A percentile compares a stretch with the other conserved stretches of the same genome.
These are phyloP conservation scores for Globisporangium echinulatum DNA, from an alignment of 352 stramenopile species.

Conservation along the genomic window DNA sequence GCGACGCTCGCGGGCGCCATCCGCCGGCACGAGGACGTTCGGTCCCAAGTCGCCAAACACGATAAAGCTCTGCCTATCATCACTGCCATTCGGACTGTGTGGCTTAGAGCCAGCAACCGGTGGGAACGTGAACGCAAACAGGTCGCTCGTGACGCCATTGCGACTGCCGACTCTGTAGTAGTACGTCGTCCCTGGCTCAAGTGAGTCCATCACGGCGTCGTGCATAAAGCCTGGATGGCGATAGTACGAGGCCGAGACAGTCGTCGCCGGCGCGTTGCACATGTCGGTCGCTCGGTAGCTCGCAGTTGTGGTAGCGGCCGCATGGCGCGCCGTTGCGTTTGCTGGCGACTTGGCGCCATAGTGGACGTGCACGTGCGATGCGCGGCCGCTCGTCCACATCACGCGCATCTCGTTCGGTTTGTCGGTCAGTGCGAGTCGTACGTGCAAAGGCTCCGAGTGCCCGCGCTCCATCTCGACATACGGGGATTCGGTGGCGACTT, in stretches of 20 bases:
- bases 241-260: slow-evolving; percentile 15
- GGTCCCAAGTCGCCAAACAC: slow-evolving; percentile 28
- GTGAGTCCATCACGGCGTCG: slow-evolving; percentile 19
- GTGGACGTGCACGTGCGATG: slow-evolving; percentile 23
- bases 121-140: slow-evolving; percentile 18
- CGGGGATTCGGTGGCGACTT: slow-evolving; percentile 10
- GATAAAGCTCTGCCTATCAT: slow-evolving; percentile 18
- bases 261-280: slow-evolving; percentile 20
- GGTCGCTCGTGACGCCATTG: slow-evolving; percentile 19
- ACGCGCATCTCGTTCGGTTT: slow-evolving; percentile 36
- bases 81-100: too few relatives aligned
- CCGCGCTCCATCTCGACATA: slow-evolving; percentile 32
- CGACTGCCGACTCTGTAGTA: slow-evolving; percentile 31
- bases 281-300: slow-evolving; percentile 11
- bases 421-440: slow-evolving; percentile 11
- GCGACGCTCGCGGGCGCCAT: background rate
- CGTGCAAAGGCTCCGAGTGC: slow-evolving; percentile 28
- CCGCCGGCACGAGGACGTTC: slow-evolving; percentile 9
- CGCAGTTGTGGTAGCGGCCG: too few relatives aligned
- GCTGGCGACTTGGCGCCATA: slow-evolving; percentile 19
- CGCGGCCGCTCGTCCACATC: slow-evolving; percentile 45
- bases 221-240: slow-evolving; percentile 31
- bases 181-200: slow-evolving; percentile 19
- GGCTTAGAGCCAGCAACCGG: slow-evolving; percentile 6
- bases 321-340: background rate